phyloP scores from a whole-genome alignment of 2,329 filamentous ascomycete genomes.

The Zopfia rhizophila region DNA sequence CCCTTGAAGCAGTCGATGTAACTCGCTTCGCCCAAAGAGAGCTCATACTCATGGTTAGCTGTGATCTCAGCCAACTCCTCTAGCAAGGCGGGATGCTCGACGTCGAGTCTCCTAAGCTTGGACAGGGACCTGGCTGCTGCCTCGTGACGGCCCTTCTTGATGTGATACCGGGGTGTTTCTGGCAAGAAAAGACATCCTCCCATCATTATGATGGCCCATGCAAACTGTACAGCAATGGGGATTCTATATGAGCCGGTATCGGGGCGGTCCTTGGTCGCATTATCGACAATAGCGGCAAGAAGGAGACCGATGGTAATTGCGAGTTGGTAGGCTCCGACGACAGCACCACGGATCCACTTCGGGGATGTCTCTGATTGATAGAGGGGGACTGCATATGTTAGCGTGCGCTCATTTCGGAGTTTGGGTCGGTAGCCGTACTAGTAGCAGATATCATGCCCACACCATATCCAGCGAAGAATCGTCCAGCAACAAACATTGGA shows the following conservation, averaged over 20 bases:
- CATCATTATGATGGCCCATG: conserved; percentile 76
- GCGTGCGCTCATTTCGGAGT: not conserved
- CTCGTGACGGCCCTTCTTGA: conserved; percentile 71
- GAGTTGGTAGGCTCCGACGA: conserved; percentile 76
- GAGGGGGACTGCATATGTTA: conserved; percentile 64
- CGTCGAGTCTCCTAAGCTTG: conserved; percentile 69
- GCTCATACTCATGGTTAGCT: conserved; percentile 80
- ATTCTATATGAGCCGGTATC: conserved; percentile 77
- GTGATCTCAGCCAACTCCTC: conserved; percentile 70
- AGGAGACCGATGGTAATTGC: conserved; percentile 78
- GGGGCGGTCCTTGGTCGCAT: conserved; percentile 66
- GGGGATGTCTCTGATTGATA: conserved; percentile 79
- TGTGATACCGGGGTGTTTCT: conserved; percentile 78
- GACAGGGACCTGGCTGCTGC: conserved; percentile 72
- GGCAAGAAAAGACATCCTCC: conserved; percentile 71
- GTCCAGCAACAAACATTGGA: conserved; percentile 52
- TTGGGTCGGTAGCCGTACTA: conserved; percentile 19
- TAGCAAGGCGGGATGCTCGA: conserved; percentile 67
- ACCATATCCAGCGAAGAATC: conserved; percentile 55
- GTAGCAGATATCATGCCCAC: conserved; percentile 54
- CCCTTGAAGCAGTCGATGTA: conserved; percentile 59
- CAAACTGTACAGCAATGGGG: conserved; percentile 78
- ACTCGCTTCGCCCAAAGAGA: conserved; percentile 64
- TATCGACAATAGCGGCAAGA: conserved; percentile 73
- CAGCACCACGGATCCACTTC: conserved; percentile 77